Percentiles rank a stretch among this genome's conserved stretches.
Evolutionary conservation across 139 green algal genomes (phyloP).

Genomic region (Chlamydomonas sp.): DNA sequence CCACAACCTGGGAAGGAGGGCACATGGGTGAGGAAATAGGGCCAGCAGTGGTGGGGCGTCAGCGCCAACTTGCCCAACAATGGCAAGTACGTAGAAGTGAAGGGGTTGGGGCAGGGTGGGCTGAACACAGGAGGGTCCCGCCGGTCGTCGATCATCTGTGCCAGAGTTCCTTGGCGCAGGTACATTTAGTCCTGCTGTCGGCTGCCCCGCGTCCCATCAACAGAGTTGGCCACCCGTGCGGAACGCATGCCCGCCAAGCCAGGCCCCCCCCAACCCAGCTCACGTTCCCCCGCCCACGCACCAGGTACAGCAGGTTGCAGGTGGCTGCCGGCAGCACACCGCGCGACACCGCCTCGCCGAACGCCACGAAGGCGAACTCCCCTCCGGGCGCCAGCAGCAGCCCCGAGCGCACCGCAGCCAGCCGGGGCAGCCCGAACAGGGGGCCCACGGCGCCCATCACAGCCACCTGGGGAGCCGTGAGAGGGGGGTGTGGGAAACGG

Average conservation of each 20-base stretch:
- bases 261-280: too few relatives aligned
- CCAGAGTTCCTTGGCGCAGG: too few relatives aligned
- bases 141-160: too few relatives aligned
- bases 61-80: too few relatives aligned
- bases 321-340: constrained; percentile 61
- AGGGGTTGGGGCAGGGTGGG: too few relatives aligned
- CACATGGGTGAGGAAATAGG: not conserved
- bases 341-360: constrained; percentile 86
- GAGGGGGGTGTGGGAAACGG: not conserved
- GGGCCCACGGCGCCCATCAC: constrained; percentile 86
- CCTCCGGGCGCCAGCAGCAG: constrained; percentile 70
- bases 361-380: constrained; percentile 99
- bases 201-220: too few relatives aligned
- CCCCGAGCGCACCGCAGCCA: constrained; percentile 69
- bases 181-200: too few relatives aligned
- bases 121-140: too few relatives aligned
- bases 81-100: too few relatives aligned
- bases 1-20: constrained; percentile 75
- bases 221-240: too few relatives aligned
- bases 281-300: not conserved
- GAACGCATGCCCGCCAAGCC: too few relatives aligned
- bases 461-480: constrained; percentile 36
- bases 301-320: constrained; percentile 92
- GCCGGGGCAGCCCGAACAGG: constrained; percentile 84
- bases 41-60: not conserved